Base-by-base conservation (phyloP, 257 asterid genomes). In the Plantago ovata region DNA sequence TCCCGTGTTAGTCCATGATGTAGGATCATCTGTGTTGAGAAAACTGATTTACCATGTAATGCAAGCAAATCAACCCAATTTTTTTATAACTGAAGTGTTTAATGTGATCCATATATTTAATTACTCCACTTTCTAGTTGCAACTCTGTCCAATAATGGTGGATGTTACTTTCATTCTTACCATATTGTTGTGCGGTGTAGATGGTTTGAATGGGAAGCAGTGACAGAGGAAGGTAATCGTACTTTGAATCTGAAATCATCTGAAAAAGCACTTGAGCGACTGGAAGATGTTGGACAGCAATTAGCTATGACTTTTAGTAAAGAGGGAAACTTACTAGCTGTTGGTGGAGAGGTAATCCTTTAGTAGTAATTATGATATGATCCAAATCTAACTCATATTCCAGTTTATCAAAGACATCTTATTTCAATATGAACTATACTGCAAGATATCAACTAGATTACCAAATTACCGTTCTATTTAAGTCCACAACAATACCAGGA, bases 221-320 rank as follows among this genome's bases (percentile, higher is more conserved):
- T 46, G 23, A 49, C 63, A 23, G 59, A 60, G 49, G 24, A 48
- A 3, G 82, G 74, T 56, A 78, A 41, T 55, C 80, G 32, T 58
- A 53, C 63, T 49, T 76, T 86, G 71, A 75, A 69, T 63, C 71
- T 89, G 64, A 84, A 43, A 70, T 65, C 86, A 58, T 88, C 97
- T 33, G 81, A 85, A 77, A 78, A 67, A 73, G 73, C 71, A 63
- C 84, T 85, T 51, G 69, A 71, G 67, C 67, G 76, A 53, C 70
- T 93, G 83, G 77, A 88, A 78, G 97, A 78, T 69, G 83, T 93
- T 65, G 97, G 84, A 47, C 95, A 84, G 65, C 98, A 93, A 45
- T 67, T 93, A 70, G 80, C 97, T n/a, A 32, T 89, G 70, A 69
- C 91, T 22, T 93, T 93, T 54, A 79, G 72, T 72, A 60, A 52